These are phyloP conservation scores for Salvia hispanica DNA, from an alignment of 257 asterid species.

Conservation along the genomic window DNA sequence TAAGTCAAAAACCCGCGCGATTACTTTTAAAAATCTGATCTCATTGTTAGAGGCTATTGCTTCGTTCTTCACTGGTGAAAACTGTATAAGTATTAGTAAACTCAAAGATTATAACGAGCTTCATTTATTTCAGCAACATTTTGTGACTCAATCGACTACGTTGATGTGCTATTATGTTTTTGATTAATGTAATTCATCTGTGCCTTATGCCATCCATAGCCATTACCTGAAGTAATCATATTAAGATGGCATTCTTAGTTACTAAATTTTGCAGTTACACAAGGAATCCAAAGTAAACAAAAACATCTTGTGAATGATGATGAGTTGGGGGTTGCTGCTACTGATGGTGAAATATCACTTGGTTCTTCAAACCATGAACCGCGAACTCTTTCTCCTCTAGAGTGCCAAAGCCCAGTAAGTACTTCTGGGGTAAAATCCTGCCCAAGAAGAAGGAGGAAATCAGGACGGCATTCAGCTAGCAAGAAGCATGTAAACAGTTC, in stretches of 20 bases:
- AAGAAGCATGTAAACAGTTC: slow-evolving; percentile 37
- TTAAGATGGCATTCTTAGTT: slow-evolving; percentile 15
- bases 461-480: slow-evolving; percentile 37
- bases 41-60: not conserved
- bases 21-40: not conserved
- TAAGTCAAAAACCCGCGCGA: slow-evolving; percentile 40
- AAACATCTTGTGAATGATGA: slow-evolving; percentile 36
- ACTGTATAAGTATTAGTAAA: not conserved
- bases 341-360: slow-evolving; percentile 33
- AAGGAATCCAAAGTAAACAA: slow-evolving; percentile 32
- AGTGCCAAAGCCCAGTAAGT: slow-evolving; percentile 32
- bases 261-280: slow-evolving; percentile 45
- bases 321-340: slow-evolving; percentile 39
- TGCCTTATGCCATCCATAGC: not conserved
- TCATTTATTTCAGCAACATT: not conserved
- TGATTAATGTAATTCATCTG: not conserved
- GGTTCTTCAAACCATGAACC: slow-evolving; percentile 35
- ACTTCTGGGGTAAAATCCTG: slow-evolving; percentile 37
- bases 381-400: slow-evolving; percentile 5
- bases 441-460: slow-evolving; percentile 30
- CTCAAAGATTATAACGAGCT: not conserved
- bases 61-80: not conserved
- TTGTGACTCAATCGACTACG: not conserved
- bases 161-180: slow-evolving; percentile 5
- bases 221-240: not conserved